These are phyloP conservation scores for Cryphonectria radicalis DNA, from an alignment of 2,329 filamentous ascomycete species.

Conservation along the genomic window DNA sequence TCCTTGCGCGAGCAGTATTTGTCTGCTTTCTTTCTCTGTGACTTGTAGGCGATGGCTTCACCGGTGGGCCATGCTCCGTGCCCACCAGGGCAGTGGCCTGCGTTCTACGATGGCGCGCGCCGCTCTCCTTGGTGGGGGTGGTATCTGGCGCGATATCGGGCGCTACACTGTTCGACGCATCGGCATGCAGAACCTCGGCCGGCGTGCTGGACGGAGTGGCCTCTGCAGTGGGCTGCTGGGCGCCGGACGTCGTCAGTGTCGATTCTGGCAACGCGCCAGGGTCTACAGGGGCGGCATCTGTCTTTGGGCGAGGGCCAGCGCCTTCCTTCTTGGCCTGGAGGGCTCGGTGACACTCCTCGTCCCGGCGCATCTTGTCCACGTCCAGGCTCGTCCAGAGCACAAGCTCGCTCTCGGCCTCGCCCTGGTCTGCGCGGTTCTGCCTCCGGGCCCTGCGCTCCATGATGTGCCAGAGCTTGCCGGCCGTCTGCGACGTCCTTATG, in stretches of 20 bases:
- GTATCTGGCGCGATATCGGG: neutral
- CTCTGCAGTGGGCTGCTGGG: neutral
- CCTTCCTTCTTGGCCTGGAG: neutral
- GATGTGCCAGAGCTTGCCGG: conserved; percentile 28
- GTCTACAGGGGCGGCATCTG: no score
- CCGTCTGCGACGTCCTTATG: conserved; percentile 25
- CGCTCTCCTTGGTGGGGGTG: neutral
- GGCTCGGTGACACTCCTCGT: neutral
- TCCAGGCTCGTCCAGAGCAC: conserved; percentile 16
- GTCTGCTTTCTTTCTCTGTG: neutral
- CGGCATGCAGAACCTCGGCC: neutral
- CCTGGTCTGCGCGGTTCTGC: conserved; percentile 2
- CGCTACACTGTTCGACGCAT: neutral
- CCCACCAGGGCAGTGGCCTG: neutral
- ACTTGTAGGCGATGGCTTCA: neutral
- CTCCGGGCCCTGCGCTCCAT: conserved; percentile 23
- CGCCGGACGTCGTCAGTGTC: neutral
- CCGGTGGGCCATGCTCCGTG: neutral
- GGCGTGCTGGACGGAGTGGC: neutral
- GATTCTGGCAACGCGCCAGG: neutral
- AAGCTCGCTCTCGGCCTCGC: conserved; percentile 9
- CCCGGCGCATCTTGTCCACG: neutral
- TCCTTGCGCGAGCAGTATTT: no score
- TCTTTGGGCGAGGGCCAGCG: neutral
- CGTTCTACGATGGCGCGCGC: neutral